Evolutionary conservation across 192 early-diverging fungal species (phyloP).

Genomic region (Backusella mclennaniae): DNA sequence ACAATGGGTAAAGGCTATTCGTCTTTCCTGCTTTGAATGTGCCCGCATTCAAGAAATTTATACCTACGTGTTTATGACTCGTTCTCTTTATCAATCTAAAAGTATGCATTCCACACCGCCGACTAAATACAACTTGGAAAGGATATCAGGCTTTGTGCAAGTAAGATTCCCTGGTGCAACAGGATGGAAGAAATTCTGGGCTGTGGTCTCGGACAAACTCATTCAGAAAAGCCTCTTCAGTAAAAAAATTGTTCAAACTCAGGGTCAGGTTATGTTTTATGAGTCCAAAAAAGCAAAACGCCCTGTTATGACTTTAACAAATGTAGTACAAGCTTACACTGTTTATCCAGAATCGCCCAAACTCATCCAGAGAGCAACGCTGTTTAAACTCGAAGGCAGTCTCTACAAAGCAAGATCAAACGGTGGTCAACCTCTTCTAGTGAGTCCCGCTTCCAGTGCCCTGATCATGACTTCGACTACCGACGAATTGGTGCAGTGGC

Average conservation of each 20-base stretch:
- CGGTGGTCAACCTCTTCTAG: constrained; percentile 6
- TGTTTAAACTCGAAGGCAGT: constrained; percentile 42
- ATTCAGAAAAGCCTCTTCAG: constrained; percentile 38
- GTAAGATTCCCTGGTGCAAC: constrained; percentile 50
- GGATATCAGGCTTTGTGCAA: constrained; percentile 54
- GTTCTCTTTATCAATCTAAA: constrained; percentile 31
- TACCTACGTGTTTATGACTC: constrained; percentile 51
- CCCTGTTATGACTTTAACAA: constrained; percentile 49
- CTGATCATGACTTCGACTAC: constrained; percentile 34
- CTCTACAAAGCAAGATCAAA: constrained; percentile 18
- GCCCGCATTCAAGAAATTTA: constrained; percentile 76
- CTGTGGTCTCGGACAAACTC: constrained; percentile 37
- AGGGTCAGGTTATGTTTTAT: constrained; percentile 53
- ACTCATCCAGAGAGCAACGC: constrained; percentile 37
- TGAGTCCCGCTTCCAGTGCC: constrained; percentile 2
- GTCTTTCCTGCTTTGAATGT: constrained; percentile 74
- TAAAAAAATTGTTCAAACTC: constrained; percentile 38
- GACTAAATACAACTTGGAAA: constrained; percentile 14
- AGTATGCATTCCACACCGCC: constrained; percentile 23
- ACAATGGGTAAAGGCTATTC: constrained; percentile 65
- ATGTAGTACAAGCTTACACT: constrained; percentile 53
- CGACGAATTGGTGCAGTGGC: constrained; percentile 42
- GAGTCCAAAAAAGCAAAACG: constrained; percentile 48
- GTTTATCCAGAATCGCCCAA: constrained; percentile 49
- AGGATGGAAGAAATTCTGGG: constrained; percentile 47